Conservation (phyloP, 768 basidiomycete genomes). For the Leccinum disarticulatum region DNA sequence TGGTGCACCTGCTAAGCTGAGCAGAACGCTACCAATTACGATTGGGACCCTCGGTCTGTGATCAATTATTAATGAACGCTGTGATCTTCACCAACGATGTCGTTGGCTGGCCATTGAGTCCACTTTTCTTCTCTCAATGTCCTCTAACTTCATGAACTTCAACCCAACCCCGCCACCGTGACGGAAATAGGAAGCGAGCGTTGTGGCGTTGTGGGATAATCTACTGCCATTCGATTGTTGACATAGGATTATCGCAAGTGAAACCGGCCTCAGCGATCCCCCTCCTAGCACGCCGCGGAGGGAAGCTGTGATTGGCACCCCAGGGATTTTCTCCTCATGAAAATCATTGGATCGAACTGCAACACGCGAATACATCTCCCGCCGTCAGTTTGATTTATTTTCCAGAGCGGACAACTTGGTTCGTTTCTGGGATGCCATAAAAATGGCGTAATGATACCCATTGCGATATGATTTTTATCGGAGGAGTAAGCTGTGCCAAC, state of each 20-base stretch:
- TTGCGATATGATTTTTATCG: neutral
- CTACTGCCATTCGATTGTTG: neutral
- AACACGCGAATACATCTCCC: neutral
- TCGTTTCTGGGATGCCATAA: constrained; percentile 6
- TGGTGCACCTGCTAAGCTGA: neutral
- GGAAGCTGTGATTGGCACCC: neutral
- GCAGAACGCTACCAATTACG: neutral
- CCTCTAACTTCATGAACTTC: neutral
- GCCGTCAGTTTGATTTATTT: constrained; percentile 3
- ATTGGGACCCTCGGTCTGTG: neutral
- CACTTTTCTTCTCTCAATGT: too few species aligned
- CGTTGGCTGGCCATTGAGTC: too few species aligned
- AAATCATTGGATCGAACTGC: constrained; percentile 4
- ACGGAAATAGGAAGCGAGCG: neutral
- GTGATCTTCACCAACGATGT: too few species aligned
- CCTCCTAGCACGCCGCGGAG: neutral
- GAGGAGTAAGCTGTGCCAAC: constrained; percentile 16
- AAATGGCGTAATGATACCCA: neutral
- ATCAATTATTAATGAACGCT: neutral
- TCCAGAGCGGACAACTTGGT: neutral
- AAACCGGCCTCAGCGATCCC: neutral
- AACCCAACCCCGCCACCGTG: neutral
- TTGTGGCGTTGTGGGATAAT: neutral
- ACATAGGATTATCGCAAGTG: neutral
- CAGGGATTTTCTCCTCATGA: neutral